phyloP scores from a whole-genome alignment of 352 stramenopile genomes.

The Globisporangium cylindrosporum region DNA sequence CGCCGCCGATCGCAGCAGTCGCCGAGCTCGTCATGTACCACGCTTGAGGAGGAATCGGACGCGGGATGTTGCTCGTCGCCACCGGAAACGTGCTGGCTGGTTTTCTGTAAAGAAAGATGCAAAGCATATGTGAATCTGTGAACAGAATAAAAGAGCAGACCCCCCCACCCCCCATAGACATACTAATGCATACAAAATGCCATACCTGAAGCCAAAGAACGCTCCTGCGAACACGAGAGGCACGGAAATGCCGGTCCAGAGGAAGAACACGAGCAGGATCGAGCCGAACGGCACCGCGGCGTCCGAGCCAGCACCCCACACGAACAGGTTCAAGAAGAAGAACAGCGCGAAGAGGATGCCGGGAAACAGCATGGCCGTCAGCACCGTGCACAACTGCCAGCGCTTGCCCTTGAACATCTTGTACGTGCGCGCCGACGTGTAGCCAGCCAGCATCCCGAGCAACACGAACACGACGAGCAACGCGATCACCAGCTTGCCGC shows the following conservation, averaged over 20 bases:
- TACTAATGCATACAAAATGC: conserved; percentile 6
- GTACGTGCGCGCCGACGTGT: conserved; percentile 96
- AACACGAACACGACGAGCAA: conserved; percentile 98
- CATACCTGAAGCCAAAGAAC: conserved; percentile 97
- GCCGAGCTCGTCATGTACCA: conserved; percentile 98
- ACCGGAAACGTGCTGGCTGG: conserved; percentile 94
- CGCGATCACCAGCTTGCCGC: conserved; percentile 97
- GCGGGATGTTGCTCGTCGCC: conserved; percentile 97
- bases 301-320: conserved; percentile 92
- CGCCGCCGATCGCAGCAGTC: conserved; percentile 92
- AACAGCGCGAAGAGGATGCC: conserved; percentile 96
- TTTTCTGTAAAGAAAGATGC: conserved; percentile 37
- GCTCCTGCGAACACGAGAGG: conserved; percentile 98
- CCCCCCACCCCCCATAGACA: neutral
- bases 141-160: neutral
- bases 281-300: conserved; percentile 95
- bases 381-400: conserved; percentile 96
- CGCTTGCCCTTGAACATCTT: conserved; percentile 99
- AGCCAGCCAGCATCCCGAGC: conserved; percentile 95
- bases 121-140: neutral
- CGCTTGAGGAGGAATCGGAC: conserved; percentile 97
- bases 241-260: conserved; percentile 99
- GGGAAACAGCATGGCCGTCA: conserved; percentile 96
- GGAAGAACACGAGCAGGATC: conserved; percentile 96
- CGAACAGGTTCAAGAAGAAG: conserved; percentile 97